Percentiles rank a stretch among this genome's conserved stretches.
Conservation (phyloP, 1,139 yeast species). For the Yamadazyma diospyri region DNA sequence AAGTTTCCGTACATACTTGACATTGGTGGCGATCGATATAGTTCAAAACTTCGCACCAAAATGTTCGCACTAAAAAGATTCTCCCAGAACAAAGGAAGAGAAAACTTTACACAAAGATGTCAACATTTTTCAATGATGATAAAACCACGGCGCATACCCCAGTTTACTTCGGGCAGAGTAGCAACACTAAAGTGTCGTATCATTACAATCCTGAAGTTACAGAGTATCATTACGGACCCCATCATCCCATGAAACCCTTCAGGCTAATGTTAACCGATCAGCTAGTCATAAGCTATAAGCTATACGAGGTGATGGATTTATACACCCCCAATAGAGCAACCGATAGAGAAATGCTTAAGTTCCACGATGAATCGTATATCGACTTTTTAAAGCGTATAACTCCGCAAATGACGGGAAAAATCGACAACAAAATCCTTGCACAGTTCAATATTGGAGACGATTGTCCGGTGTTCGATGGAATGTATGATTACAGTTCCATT, state of each 20-base stretch:
- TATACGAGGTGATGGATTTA: slow-evolving; percentile 87
- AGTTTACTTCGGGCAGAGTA: slow-evolving; percentile 44
- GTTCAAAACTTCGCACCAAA: slow-evolving; percentile 3
- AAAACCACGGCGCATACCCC: slow-evolving; percentile 61
- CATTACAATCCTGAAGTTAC: slow-evolving; percentile 85
- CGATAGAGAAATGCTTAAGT: slow-evolving; percentile 67
- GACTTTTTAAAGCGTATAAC: slow-evolving; percentile 76
- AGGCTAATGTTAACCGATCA: slow-evolving; percentile 92
- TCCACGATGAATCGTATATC: slow-evolving; percentile 86
- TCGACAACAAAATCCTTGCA: slow-evolving; percentile 53
- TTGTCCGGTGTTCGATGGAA: slow-evolving; percentile 96
- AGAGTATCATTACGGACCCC: slow-evolving; percentile 82
- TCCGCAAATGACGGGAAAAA: slow-evolving; percentile 69
- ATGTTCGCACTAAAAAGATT: too few relatives aligned
- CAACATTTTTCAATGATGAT: slow-evolving; percentile 46
- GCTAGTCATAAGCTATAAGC: slow-evolving; percentile 76
- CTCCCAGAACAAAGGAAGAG: too few relatives aligned
- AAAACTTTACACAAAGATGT: too few relatives aligned
- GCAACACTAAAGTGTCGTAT: slow-evolving; percentile 62
- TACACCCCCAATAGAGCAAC: slow-evolving; percentile 84
- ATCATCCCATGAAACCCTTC: slow-evolving; percentile 99
- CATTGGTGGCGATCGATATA: slow-evolving; percentile 11
- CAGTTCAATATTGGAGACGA: slow-evolving; percentile 96
- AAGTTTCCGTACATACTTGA: slow-evolving; percentile 11
- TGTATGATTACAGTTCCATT: slow-evolving; percentile 91